Evolutionary conservation across 441 rosid genomes (phyloP), one percentile per base, ranked within the genome.

Genomic region (Viola pubescens): DNA sequence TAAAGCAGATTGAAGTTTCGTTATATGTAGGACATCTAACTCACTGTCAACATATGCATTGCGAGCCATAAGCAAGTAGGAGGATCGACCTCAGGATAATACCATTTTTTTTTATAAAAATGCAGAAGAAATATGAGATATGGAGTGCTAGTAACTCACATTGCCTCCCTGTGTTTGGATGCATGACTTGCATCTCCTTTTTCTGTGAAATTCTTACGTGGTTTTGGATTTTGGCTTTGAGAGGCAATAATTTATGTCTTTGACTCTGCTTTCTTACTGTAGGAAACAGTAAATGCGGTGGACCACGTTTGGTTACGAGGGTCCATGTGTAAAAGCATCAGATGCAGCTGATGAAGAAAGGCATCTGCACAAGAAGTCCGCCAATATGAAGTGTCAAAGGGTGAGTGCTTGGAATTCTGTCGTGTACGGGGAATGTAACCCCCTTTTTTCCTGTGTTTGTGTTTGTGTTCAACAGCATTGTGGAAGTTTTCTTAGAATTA

Each of bases 381-480:
- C 63, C 61, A 75, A 60, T 37, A 58, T 62, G 52, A 83, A 75
- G 56, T 64, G 68, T 54, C 70, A 74, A 55, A 79, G 47, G 76
- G 87, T 86, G 52, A 72, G 76, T 46, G 34, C 38, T 38, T 54
- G 19, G 47, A 54, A 34, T 53, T 6, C 9, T 47, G 6, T 14
- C 1, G 45, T 5, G 40, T 12, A 12, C 38, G 42, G 13, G 49
- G 42, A 10, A 52, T 34, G 12, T 26, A 51, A 40, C 42, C 42
- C 9, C 26, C 6, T 10, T 45, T n/a, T 45, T 46, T 34, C 60
- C 53, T 9, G 13, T 26, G 34, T 1, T 1, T 26, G 34, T 26
- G 34, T 26, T 26, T 26, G 34, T 26, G 34, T 26, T 26, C 34
- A 26, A 26, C 34, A 26, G 34, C 34, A 26, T 26, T 26, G 2